These are phyloP conservation scores for Carex scoparia DNA, from an alignment of 176 grass and related monocot genomes.

Conservation along the genomic window DNA sequence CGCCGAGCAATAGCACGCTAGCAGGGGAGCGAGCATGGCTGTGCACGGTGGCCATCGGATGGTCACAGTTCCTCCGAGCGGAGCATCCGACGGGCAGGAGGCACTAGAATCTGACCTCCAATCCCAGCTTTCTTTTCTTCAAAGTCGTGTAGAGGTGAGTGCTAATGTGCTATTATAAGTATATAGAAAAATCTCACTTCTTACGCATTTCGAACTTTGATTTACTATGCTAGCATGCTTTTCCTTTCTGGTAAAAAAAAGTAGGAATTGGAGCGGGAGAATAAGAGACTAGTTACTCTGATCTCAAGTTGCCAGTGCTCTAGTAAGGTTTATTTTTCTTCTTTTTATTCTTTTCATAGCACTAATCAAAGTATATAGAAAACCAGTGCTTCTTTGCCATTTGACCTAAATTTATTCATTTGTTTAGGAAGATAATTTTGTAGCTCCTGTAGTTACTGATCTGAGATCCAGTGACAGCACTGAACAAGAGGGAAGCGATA, in stretches of 20 bases:
- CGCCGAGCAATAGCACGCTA: background rate
- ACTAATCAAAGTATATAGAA: too few species aligned
- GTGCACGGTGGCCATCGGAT: background rate
- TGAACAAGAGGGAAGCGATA: conserved; percentile 7
- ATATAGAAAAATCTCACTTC: background rate
- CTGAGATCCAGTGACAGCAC: conserved; percentile 10
- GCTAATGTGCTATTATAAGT: background rate
- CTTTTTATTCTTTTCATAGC: conserved; percentile 16
- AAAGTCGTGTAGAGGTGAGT: conserved; percentile 26
- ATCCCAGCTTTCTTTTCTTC: conserved; percentile 11
- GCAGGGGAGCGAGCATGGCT: background rate
- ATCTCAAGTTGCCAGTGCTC: conserved; percentile 50
- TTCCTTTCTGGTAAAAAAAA: background rate
- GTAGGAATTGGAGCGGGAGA: conserved; percentile 80
- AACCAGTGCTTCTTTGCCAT: background rate
- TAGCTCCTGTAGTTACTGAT: background rate
- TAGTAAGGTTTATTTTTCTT: conserved; percentile 47
- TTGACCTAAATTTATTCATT: conserved; percentile 12
- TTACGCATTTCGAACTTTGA: background rate
- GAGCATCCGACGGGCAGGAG: background rate
- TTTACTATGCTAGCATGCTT: background rate
- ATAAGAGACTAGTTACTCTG: conserved; percentile 37
- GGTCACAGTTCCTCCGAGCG: background rate
- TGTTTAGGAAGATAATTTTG: conserved; percentile 22
- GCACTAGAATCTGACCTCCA: conserved; percentile 5